Conservation (phyloP, 495 filamentous ascomycete genomes). For the Darksidea phi region DNA sequence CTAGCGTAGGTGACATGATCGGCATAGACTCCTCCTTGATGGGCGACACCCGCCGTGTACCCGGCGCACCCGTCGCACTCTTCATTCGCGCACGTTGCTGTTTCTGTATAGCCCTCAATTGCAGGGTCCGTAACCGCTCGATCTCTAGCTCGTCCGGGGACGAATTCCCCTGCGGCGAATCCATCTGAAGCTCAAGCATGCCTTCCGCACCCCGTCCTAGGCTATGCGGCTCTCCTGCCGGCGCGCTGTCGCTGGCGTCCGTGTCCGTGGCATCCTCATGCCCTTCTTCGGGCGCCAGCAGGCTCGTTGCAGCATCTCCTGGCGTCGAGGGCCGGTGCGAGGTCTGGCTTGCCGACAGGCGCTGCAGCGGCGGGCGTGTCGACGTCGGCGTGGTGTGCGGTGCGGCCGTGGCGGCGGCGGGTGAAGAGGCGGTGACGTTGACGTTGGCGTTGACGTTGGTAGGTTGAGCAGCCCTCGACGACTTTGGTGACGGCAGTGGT, state of each 20-base stretch:
- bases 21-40: slow-evolving; percentile 42
- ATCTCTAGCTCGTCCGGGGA: slow-evolving; percentile 36
- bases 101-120: slow-evolving; percentile 37
- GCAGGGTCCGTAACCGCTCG: slow-evolving; percentile 40
- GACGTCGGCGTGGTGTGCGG: not conserved
- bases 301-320: slow-evolving; percentile 1
- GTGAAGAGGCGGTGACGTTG: slow-evolving; percentile 2
- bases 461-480: slow-evolving; percentile 14
- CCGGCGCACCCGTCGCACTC: slow-evolving; percentile 6
- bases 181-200: not conserved
- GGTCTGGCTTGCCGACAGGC: slow-evolving; percentile 1
- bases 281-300: not conserved
- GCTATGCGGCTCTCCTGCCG: slow-evolving; percentile 5
- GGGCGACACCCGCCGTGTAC: slow-evolving; percentile 37
- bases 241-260: slow-evolving; percentile 11
- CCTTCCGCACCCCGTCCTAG: not conserved
- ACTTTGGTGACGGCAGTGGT: slow-evolving; percentile 26
- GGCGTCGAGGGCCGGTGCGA: not conserved
- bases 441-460: slow-evolving; percentile 11
- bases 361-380: slow-evolving; percentile 14
- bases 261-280: slow-evolving; percentile 15
- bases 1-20: slow-evolving; percentile 42
- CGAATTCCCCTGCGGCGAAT: slow-evolving; percentile 3
- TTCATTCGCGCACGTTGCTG: slow-evolving; percentile 35
- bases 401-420: not conserved